A percentile compares a stretch with the other conserved stretches of the same genome.
Conservation (phyloP, 768 basidiomycete species). For the Flagelloscypha sp. region DNA sequence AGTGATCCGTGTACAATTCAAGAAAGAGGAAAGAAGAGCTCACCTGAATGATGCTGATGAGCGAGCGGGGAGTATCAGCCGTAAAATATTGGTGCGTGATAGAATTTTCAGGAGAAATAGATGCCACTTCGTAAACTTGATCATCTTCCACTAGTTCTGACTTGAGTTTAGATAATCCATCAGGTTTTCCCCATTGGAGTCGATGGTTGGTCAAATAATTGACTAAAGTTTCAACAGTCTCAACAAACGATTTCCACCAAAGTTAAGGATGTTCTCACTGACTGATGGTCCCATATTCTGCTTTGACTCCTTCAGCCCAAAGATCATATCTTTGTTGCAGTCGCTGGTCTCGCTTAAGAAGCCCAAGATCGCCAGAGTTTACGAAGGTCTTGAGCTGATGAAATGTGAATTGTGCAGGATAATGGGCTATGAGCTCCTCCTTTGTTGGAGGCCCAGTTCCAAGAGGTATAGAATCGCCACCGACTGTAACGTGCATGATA, state of each 20-base stretch:
- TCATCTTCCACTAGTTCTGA: constrained; percentile 46
- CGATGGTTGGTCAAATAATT: constrained; percentile 63
- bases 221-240: constrained; percentile 31
- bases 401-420: constrained; percentile 75
- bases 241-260: neutral
- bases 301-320: constrained; percentile 49
- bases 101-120: constrained; percentile 6
- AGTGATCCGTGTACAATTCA: constrained; percentile 61
- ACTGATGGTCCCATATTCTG: constrained; percentile 62
- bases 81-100: constrained; percentile 44
- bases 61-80: constrained; percentile 45
- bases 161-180: constrained; percentile 51
- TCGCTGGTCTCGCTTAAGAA: constrained; percentile 63
- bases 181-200: constrained; percentile 69
- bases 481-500: too few relatives aligned
- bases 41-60: constrained; percentile 63
- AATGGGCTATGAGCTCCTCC: constrained; percentile 58
- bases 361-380: constrained; percentile 74
- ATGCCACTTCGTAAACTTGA: neutral
- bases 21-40: too few relatives aligned
- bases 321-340: constrained; percentile 61
- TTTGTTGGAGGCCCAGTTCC: constrained; percentile 58
- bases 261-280: constrained; percentile 12
- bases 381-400: constrained; percentile 66
- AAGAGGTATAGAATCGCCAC: constrained; percentile 29